phyloP scores from a whole-genome alignment of 345 rosid species.

The Hibiscus syriacus region DNA sequence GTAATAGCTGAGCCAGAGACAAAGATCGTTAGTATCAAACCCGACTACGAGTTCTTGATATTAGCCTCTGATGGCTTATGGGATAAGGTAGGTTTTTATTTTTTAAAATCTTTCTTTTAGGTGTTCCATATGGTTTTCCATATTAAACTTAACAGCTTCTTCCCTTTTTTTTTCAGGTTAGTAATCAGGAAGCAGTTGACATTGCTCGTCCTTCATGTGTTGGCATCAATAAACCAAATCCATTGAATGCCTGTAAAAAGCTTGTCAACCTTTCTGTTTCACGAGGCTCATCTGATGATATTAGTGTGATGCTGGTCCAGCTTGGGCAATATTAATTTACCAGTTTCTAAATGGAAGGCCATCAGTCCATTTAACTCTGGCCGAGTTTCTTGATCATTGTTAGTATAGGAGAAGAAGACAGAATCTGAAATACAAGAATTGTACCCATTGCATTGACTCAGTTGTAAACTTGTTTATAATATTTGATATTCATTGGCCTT shows the following conservation, averaged over 20 bases:
- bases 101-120: neutral
- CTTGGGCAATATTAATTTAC: conserved; percentile 24
- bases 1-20: conserved; percentile 83
- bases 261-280: conserved; percentile 56
- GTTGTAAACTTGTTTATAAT: neutral
- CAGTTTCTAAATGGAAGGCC: no score
- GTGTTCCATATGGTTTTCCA: neutral
- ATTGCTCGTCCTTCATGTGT: conserved; percentile 41
- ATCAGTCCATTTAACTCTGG: neutral
- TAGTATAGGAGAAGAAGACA: no score
- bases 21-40: conserved; percentile 30
- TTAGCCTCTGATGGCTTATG: conserved; percentile 73
- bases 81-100: conserved; percentile 50
- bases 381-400: neutral
- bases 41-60: conserved; percentile 69
- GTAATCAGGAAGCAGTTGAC: conserved; percentile 83
- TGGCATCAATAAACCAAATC: conserved; percentile 36
- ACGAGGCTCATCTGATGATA: conserved; percentile 69
- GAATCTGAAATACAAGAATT: no score
- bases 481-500: neutral
- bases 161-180: conserved; percentile 31
- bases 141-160: neutral
- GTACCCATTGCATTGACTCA: neutral
- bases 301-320: conserved; percentile 55
- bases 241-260: conserved; percentile 48